Conservation (phyloP, 306 rosid genomes). For the Herpetospermum pedunculosum region DNA sequence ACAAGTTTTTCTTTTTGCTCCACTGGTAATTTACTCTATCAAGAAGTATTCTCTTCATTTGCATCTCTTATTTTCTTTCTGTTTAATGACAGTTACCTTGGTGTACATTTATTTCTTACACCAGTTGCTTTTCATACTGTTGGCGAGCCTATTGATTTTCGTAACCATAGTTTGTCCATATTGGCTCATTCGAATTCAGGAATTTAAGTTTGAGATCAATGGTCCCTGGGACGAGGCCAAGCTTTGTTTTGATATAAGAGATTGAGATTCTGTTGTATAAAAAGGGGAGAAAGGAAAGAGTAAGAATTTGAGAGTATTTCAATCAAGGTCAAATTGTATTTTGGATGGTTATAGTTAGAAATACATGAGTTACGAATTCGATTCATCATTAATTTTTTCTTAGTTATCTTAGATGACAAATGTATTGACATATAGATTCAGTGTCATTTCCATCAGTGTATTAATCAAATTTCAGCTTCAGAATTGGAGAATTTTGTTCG, state of each 20-base stretch:
- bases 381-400: not conserved
- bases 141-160: conserved; percentile 57
- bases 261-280: conserved; percentile 22
- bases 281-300: not conserved
- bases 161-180: conserved; percentile 75
- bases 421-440: not conserved
- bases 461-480: not conserved
- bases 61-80: conserved; percentile 59
- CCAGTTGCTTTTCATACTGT: conserved; percentile 37
- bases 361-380: not conserved
- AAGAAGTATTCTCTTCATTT: conserved; percentile 56
- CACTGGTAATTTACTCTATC: conserved; percentile 62
- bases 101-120: conserved; percentile 50
- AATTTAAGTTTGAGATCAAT: conserved; percentile 81
- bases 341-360: not conserved
- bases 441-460: not conserved
- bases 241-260: conserved; percentile 86
- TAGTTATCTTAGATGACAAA: not conserved
- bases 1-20: conserved; percentile 87
- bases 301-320: not conserved
- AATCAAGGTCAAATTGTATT: not conserved
- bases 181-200: conserved; percentile 83
- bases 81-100: conserved; percentile 46
- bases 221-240: conserved; percentile 98
- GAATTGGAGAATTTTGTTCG: not conserved